Base-by-base conservation (phyloP, 2,329 filamentous ascomycete species). In the Pestalotiopsis sp. region DNA sequence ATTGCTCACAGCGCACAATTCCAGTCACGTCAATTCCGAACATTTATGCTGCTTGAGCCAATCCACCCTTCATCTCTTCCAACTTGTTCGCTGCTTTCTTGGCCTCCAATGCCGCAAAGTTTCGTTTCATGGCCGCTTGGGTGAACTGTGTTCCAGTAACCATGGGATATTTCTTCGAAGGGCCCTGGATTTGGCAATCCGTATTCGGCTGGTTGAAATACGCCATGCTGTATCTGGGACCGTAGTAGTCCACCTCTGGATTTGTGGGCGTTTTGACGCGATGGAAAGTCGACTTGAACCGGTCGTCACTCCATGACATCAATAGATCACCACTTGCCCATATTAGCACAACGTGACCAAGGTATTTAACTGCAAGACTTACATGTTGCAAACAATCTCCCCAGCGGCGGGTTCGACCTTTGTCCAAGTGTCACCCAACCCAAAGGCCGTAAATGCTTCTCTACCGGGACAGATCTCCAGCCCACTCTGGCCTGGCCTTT, bases 281-380 rank as follows among this genome's bases (percentile, higher is more conserved):
- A 77, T 91, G 90, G 66, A 90, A 88, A 0, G 89, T 90, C 55
- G 85, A 88, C 78, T 91, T 91, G 81, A 91, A 91, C 23, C 88
- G 84, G 76, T 91, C 90, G 74, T 91, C 89, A 36, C 84, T 88
- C 88, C 89, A 91, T 57, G 82, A 86, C 90, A 92, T 91, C 17
- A 92, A 81, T 67, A 91, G 79, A 74, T 92, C 89, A 3, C 90
- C 90, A 69, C 79, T 81, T 62, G 63, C 31, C 25, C 23, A 39
- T n/a, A 27, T 65, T 36, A 69, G 66, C 66, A 14, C 7, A 49
- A 2, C 11, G n/a, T n/a, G 58, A 11, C 6, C 23, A 5, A 25
- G 2, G 2, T 38, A 20, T 9, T n/a, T 2, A 17, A 64, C 17
- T 12, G 52, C 49, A 41, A 59, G 11, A 70, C 75, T 74, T 68